These are phyloP conservation scores for Candida pseudocylindracea DNA, from an alignment of 1,139 yeast genomes.

Conservation along the genomic window DNA sequence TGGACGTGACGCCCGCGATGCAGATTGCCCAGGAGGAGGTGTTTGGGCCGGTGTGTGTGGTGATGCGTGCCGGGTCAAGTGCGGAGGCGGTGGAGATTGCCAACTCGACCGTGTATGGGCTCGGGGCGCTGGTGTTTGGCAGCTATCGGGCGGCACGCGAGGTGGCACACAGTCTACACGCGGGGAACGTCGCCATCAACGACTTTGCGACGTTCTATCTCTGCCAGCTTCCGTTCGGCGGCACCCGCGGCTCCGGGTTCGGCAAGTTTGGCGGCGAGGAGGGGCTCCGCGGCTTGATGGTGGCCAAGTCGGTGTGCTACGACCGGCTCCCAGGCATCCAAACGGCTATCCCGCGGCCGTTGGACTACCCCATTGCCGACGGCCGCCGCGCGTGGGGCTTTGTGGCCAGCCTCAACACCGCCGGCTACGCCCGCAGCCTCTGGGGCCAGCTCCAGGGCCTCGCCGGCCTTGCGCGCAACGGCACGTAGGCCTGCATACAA, in stretches of 20 bases:
- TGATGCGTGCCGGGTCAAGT: constrained; percentile 45
- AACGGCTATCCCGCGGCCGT: constrained; percentile 63
- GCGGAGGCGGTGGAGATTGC: constrained; percentile 62
- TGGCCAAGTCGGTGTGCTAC: constrained; percentile 67
- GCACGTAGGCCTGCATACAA: too few relatives aligned
- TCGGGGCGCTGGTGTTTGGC: constrained; percentile 84
- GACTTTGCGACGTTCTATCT: constrained; percentile 94
- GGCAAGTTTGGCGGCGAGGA: constrained; percentile 97
- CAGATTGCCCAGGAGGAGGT: constrained; percentile 73
- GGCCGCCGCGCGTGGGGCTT: constrained; percentile 75
- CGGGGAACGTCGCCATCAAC: constrained; percentile 84
- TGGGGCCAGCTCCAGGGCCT: constrained; percentile 15
- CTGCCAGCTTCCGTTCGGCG: constrained; percentile 94
- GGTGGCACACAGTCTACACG: constrained; percentile 7
- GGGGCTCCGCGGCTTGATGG: constrained; percentile 76
- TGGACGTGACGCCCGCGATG: constrained; percentile 64
- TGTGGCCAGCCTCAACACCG: constrained; percentile 58
- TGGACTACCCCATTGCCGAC: constrained; percentile 78
- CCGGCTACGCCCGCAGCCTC: constrained; percentile 60
- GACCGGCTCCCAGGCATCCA: constrained; percentile 44
- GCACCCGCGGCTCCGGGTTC: constrained; percentile 77
- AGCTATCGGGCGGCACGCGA: constrained; percentile 7
- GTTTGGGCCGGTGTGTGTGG: constrained; percentile 73
- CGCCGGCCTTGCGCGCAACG: too few relatives aligned
- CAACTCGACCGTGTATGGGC: constrained; percentile 72